These are phyloP conservation scores for Dipteronia sinensis DNA, from an alignment of 345 rosid species.

Conservation along the genomic window DNA sequence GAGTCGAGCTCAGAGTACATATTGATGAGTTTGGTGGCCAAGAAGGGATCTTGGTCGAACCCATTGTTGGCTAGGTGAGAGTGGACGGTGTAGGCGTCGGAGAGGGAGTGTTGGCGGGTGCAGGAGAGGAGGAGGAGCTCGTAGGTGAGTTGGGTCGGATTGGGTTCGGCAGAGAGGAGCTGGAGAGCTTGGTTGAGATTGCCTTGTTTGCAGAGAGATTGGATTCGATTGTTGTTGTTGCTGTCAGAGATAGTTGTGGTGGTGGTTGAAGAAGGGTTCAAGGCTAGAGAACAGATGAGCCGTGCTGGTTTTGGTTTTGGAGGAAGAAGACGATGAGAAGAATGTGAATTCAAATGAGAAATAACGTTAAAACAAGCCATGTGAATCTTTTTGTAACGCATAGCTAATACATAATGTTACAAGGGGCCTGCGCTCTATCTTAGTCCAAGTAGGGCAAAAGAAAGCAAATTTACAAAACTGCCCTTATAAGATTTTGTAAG, in stretches of 20 bases:
- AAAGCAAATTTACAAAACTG: no score
- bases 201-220: conserved; percentile 70
- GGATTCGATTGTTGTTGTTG: conserved; percentile 52
- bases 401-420: no score
- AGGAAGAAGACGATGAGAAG: conserved; percentile 31
- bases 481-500: no score
- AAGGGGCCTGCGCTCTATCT: no score
- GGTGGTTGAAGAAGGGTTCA: conserved; percentile 38
- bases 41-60: conserved; percentile 84
- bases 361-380: no score
- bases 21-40: conserved; percentile 87
- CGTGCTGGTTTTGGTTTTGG: conserved; percentile 30
- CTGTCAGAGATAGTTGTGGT: conserved; percentile 25
- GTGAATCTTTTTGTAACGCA: no score
- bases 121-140: conserved; percentile 81
- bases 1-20: conserved; percentile 61
- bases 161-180: conserved; percentile 55
- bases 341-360: conserved; percentile 24
- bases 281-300: conserved; percentile 30
- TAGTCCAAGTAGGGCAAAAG: no score
- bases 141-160: conserved; percentile 79
- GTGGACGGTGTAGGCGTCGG: conserved; percentile 63
- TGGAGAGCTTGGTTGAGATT: conserved; percentile 72
- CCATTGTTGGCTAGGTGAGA: conserved; percentile 65
- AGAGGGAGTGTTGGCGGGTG: conserved; percentile 51